Base-by-base conservation (phyloP, 495 filamentous ascomycete species). In the Penicillium cinerascens region DNA sequence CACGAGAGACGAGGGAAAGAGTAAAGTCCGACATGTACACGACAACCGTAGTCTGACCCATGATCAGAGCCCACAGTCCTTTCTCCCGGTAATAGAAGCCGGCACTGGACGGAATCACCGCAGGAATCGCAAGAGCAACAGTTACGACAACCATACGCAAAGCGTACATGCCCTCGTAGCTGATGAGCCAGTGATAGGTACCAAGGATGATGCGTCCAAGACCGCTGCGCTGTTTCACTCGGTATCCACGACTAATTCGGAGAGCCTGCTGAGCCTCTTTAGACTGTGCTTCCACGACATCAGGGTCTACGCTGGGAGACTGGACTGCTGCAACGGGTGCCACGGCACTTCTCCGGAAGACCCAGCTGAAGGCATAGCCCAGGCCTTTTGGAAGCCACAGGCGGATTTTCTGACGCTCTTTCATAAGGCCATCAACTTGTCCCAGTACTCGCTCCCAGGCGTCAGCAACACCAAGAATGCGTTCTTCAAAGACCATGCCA, bases 11-110 rank as follows among this genome's bases (percentile, higher is more conserved):
- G 4, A 73, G 40, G 0, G 71, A 70, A 25, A 72, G 71, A 0
- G 64, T 67, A 29, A 76, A 78, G 39, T 78, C 75, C 0, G 73
- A 67, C 69, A 75, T 74, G 45, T 76, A 78, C 2, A 72, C 59
- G 0, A 76, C 54, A 3, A 78, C 39, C 0, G 65, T 65, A 1
- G 72, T 75, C 46, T 78, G 75, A 3, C 56, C 71, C 72, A 76
- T 78, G 27, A 78, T 77, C 39, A 78, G 44, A 1, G 59, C 75
- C 75, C 75, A 78, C 0, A 78, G 46, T 4, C 75, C 73, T 47
- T 73, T 75, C 44, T 76, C 67, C 6, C 72, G 66, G 36, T 70
- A 78, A 44, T 66, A 78, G 44, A 78, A 76, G 2, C 75, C 68
- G 13, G 75, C 71, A 25, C 61, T 69, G 18, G 54, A 50, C 0